A percentile compares a stretch with the other conserved stretches of the same genome.
Conservation (phyloP, 495 filamentous ascomycete species). For the Annulohypoxylon nitens region DNA sequence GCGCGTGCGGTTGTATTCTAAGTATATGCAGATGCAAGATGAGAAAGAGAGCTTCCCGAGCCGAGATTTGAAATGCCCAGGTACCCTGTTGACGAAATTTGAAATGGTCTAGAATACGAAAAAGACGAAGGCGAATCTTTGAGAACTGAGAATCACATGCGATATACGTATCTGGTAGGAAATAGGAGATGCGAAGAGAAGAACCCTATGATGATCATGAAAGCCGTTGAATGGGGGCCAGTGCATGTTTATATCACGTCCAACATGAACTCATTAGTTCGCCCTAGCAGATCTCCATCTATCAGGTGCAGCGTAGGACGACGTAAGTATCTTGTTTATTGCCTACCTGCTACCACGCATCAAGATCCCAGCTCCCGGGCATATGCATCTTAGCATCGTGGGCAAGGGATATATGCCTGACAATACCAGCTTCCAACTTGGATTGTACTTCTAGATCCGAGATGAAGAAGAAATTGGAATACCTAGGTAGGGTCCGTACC, state of each 20-base stretch:
- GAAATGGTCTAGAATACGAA: constrained; percentile 12
- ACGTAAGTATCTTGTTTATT: constrained; percentile 4
- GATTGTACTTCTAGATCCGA: not conserved
- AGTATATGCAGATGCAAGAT: constrained; percentile 44
- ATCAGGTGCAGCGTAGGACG: constrained; percentile 12
- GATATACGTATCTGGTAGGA: constrained; percentile 17
- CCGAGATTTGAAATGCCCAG: constrained; percentile 47
- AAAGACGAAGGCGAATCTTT: not conserved
- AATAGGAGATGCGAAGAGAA: constrained; percentile 23
- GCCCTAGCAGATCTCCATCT: constrained; percentile 9
- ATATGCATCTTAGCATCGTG: constrained; percentile 26
- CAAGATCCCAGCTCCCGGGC: constrained; percentile 24
- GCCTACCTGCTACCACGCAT: constrained; percentile 4
- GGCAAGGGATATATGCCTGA: constrained; percentile 30
- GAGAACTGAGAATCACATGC: constrained; percentile 3
- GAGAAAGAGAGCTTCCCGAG: constrained; percentile 48
- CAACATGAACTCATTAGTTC: not conserved
- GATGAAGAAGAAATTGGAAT: constrained; percentile 18
- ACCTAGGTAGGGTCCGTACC: constrained; percentile 4
- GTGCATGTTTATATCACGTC: constrained; percentile 36
- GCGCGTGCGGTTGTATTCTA: constrained; percentile 36
- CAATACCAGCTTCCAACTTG: constrained; percentile 14
- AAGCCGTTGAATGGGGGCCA: constrained; percentile 15
- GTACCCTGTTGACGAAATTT: constrained; percentile 24
- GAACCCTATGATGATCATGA: constrained; percentile 7